Evolutionary conservation across 176 grass and related monocot species (phyloP).

Genomic region (Cymbopogon citratus): DNA sequence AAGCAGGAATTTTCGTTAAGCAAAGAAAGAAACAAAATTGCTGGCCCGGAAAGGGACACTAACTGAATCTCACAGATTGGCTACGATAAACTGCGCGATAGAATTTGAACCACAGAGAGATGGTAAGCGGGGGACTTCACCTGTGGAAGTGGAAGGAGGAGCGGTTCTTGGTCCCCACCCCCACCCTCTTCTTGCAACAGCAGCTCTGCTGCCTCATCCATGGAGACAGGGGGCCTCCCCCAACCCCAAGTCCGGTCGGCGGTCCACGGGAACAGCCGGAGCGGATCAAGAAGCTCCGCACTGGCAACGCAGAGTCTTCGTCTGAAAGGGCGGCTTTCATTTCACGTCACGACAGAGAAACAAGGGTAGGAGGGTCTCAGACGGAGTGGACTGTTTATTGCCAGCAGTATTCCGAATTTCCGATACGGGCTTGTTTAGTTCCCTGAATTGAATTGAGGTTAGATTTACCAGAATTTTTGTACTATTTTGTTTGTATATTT

Average conservation of each 20-base stretch:
- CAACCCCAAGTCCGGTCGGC: not conserved
- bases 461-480: no score
- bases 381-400: not conserved
- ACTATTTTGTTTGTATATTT: no score
- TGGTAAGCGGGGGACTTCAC: not conserved
- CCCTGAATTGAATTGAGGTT: no score
- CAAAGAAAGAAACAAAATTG: not conserved
- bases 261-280: slow-evolving; percentile 4
- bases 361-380: not conserved
- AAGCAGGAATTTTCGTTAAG: not conserved
- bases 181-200: slow-evolving; percentile 18
- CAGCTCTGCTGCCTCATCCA: slow-evolving; percentile 16
- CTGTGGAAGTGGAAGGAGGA: slow-evolving; percentile 4
- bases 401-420: no score
- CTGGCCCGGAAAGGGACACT: not conserved
- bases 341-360: not conserved
- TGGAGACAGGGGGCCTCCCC: slow-evolving; percentile 10
- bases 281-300: not conserved
- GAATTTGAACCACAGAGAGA: not conserved
- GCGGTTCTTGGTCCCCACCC: slow-evolving; percentile 4
- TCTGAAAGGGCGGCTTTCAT: not conserved
- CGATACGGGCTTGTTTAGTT: no score
- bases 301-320: not conserved
- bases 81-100: not conserved
- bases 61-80: not conserved